A percentile compares a stretch with the other conserved stretches of the same genome.
These are phyloP conservation scores for Zychaea mexicana DNA, from an alignment of 371 early-diverging fungal genomes.

Conservation along the genomic window DNA sequence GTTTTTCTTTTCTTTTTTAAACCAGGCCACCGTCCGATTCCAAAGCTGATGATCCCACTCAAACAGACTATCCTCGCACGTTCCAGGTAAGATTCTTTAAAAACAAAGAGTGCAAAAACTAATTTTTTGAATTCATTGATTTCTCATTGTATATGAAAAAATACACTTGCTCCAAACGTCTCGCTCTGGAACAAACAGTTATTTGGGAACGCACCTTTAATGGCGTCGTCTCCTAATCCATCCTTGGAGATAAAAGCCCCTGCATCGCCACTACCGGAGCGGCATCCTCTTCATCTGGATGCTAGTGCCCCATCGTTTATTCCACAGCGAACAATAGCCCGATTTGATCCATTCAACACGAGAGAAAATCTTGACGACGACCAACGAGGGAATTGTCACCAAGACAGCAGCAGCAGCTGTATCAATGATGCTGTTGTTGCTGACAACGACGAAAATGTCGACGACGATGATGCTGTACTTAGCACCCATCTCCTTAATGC, in stretches of 20 bases:
- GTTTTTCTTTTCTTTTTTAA: neutral
- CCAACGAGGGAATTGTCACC: too few species aligned
- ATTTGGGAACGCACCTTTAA: constrained; percentile 3
- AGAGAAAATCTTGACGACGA: too few species aligned
- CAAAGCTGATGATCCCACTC: constrained; percentile 6
- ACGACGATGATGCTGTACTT: constrained; percentile 13
- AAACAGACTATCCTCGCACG: neutral
- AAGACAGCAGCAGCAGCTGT: neutral
- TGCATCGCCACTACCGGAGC: constrained; percentile 12
- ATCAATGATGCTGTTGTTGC: constrained; percentile 9
- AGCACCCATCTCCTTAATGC: constrained; percentile 16
- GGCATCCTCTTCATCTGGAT: constrained; percentile 5
- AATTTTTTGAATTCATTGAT: too few species aligned
- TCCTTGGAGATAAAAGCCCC: constrained; percentile 9
- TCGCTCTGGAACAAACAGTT: too few species aligned
- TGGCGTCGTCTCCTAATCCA: constrained; percentile 9
- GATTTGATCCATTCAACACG: constrained; percentile 16
- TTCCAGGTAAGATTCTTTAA: constrained; percentile 6
- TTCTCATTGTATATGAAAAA: too few species aligned
- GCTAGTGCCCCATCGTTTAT: constrained; percentile 6
- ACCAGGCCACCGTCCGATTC: neutral
- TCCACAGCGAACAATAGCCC: neutral
- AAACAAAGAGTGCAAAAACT: too few species aligned
- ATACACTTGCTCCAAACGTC: too few species aligned
- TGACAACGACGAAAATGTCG: neutral